Evolutionary conservation across 2,329 filamentous ascomycete species (phyloP).

Genomic region (Beauveria australis): DNA sequence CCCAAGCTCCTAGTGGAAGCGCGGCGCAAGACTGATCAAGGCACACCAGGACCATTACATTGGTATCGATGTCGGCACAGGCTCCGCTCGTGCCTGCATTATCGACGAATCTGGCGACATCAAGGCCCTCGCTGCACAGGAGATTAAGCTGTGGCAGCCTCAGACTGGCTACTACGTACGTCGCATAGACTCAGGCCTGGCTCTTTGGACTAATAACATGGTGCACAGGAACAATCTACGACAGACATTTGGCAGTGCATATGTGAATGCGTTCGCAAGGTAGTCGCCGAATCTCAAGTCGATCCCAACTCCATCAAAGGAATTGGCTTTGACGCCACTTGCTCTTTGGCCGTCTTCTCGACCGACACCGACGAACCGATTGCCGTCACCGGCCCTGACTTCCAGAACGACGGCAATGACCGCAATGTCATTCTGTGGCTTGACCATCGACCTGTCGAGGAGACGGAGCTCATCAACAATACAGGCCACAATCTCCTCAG

Average conservation of each 20-base stretch:
- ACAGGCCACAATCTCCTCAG: slow-evolving; percentile 87
- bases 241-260: slow-evolving; percentile 96
- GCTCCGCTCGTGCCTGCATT: slow-evolving; percentile 89
- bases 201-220: slow-evolving; percentile 10
- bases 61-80: slow-evolving; percentile 93
- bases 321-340: slow-evolving; percentile 97
- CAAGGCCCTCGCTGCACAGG: slow-evolving; percentile 61
- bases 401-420: slow-evolving; percentile 66
- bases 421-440: slow-evolving; percentile 97
- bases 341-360: slow-evolving; percentile 86
- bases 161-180: slow-evolving; percentile 66
- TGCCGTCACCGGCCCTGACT: slow-evolving; percentile 81
- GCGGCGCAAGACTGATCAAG: neutral
- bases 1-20: neutral
- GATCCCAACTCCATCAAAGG: slow-evolving; percentile 70
- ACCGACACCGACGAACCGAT: slow-evolving; percentile 85
- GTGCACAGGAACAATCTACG: slow-evolving; percentile 80
- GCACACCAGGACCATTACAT: slow-evolving; percentile 52
- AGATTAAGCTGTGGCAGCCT: slow-evolving; percentile 75
- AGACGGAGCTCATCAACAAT: slow-evolving; percentile 88
- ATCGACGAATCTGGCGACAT: slow-evolving; percentile 91
- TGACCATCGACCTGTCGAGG: slow-evolving; percentile 83
- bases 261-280: slow-evolving; percentile 76
- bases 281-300: slow-evolving; percentile 73
- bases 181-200: neutral